phyloP scores from a whole-genome alignment of 495 filamentous ascomycete species.

The Penicillium salamii region DNA sequence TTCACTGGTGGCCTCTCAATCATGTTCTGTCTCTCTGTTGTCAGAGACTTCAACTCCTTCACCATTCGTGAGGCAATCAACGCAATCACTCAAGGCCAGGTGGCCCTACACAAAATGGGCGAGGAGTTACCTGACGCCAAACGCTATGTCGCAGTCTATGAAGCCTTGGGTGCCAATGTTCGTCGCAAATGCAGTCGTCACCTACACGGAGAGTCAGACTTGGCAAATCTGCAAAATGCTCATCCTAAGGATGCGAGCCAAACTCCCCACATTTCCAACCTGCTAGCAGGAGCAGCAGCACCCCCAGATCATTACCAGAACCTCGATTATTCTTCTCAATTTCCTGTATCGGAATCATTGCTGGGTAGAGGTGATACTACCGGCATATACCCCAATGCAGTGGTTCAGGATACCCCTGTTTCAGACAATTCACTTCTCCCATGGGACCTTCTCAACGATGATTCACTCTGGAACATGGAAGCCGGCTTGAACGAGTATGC shows the following conservation, averaged over 20 bases:
- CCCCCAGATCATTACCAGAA: neutral
- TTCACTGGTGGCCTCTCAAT: conserved; percentile 27
- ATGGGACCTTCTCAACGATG: conserved; percentile 20
- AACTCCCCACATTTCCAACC: neutral
- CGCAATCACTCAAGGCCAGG: conserved; percentile 12
- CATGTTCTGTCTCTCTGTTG: conserved; percentile 24
- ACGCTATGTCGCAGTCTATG: conserved; percentile 25
- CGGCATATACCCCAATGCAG: neutral
- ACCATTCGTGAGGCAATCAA: conserved; percentile 11
- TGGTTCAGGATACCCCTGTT: neutral
- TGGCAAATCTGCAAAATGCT: neutral
- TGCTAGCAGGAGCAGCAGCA: neutral
- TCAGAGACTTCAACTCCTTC: conserved; percentile 11
- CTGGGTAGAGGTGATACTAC: neutral
- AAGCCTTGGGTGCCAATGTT: conserved; percentile 18
- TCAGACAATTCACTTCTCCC: conserved; percentile 16
- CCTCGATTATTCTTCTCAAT: neutral
- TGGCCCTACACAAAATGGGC: conserved; percentile 17
- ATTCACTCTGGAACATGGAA: conserved; percentile 29
- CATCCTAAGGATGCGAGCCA: too few species aligned
- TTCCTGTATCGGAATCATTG: neutral
- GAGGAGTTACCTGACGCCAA: conserved; percentile 22
- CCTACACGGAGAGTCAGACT: neutral
- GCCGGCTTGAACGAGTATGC: conserved; percentile 28
- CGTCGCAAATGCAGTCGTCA: conserved; percentile 17